Base-by-base conservation (phyloP, 176 grass and related monocot species). In the Raddia distichophylla region DNA sequence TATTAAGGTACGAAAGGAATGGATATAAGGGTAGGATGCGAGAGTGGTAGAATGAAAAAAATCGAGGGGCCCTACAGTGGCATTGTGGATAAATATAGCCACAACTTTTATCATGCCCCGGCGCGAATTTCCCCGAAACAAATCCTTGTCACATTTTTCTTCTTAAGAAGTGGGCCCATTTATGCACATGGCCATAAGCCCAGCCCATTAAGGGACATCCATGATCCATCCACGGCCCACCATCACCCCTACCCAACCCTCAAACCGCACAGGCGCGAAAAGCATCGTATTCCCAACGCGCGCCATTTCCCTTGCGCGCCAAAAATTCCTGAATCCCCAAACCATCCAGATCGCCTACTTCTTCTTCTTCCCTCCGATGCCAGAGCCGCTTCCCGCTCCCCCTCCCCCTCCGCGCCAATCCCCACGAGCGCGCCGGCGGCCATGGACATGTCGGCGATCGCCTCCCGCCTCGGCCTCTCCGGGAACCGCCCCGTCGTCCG, bases 381-480 rank as follows among this genome's bases (percentile, higher is more conserved):
- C 82, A 47, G 69, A 74, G 35, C 78, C 27, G n/a, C 56, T 42
- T 2, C n/a, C 35, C 10, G 3, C 64, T 33, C 40, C 35, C 10
- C 5, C 64, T 33, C 40, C 72, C 46, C 0, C 63, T 18, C 44
- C 45, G 20, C 72, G 4, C 65, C 45, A 65, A 55, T 50, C 55
- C 17, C 33, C 40, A 16, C n/a, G n/a, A 13, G 48, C 6, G 44
- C 37, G 14, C 16, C 80, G 14, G 27, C 68, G 67, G 71, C 81
- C 86, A 98, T 98, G 95, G 95, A 98, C 84, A 88, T 93, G 85
- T 87, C 92, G 52, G 33, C 72, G 61, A 91, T 98, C 58, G 96
- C 90, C 33, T 48, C 90, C 64, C 88, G 81, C 81, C 84, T 98
- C 57, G 90, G 93, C 44, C 82, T 98, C 58, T 82, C 87, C n/a